phyloP scores from a whole-genome alignment of 2,329 filamentous ascomycete genomes.

The Colletotrichum liriopes region DNA sequence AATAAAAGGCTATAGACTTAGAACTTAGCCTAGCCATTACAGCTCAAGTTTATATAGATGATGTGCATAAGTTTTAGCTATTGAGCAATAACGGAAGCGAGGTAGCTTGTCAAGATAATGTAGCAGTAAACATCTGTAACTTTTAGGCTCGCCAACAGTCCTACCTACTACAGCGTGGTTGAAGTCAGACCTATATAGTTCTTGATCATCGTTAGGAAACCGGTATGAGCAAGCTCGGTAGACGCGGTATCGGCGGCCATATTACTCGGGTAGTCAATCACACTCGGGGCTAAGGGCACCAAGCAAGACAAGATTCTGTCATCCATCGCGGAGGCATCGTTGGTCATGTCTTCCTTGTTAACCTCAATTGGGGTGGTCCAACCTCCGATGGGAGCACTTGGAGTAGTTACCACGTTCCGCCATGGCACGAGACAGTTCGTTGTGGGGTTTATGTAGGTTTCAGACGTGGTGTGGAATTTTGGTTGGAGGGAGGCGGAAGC shows the following conservation, averaged over 20 bases:
- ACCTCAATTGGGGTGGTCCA: not conserved
- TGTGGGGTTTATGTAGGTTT: not conserved
- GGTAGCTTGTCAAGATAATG: constrained; percentile 49
- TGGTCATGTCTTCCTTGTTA: not conserved
- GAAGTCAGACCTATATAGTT: constrained; percentile 25
- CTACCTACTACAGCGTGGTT: constrained; percentile 17
- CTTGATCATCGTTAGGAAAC: constrained; percentile 54
- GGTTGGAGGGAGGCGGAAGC: not conserved
- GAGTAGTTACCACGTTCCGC: not conserved
- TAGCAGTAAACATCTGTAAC: constrained; percentile 53
- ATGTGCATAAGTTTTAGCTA: constrained; percentile 23
- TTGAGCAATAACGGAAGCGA: constrained; percentile 22
- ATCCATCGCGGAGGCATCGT: constrained; percentile 7
- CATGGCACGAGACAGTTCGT: not conserved
- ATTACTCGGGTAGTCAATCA: constrained; percentile 26
- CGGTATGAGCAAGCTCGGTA: constrained; percentile 43
- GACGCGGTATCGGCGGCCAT: constrained; percentile 18
- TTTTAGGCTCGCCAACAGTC: constrained; percentile 47
- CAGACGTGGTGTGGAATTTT: not conserved
- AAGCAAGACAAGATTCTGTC: constrained; percentile 1
- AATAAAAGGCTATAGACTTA: constrained; percentile 48
- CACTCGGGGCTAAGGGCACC: constrained; percentile 21
- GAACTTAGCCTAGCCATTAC: constrained; percentile 55
- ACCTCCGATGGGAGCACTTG: not conserved
- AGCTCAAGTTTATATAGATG: constrained; percentile 49